Percentiles rank a stretch among this genome's conserved stretches.
These are phyloP conservation scores for Durio zibethinus DNA, from an alignment of 345 rosid species.

Conservation along the genomic window DNA sequence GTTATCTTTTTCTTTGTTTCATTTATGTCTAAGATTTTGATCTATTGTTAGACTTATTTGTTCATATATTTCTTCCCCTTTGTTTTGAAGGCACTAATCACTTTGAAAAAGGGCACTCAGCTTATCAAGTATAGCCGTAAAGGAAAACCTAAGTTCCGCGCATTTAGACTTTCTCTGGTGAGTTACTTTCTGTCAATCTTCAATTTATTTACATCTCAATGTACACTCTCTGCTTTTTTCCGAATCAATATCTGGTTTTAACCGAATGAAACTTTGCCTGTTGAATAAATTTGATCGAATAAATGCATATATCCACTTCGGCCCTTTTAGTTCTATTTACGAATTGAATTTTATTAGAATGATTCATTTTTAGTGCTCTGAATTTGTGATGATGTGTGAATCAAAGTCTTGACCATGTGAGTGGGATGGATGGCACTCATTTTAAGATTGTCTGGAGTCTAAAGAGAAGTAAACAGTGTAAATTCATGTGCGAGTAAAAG, in stretches of 20 bases:
- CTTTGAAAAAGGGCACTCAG: constrained; percentile 82
- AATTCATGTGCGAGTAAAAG: too few relatives aligned
- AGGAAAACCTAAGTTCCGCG: constrained; percentile 90
- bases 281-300: neutral
- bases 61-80: neutral
- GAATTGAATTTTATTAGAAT: neutral
- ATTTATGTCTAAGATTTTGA: neutral
- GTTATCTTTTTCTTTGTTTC: neutral
- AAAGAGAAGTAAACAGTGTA: too few relatives aligned
- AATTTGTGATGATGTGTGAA: neutral
- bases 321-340: neutral
- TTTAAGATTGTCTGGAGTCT: neutral
- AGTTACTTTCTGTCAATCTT: constrained; percentile 22
- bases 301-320: neutral
- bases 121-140: constrained; percentile 88
- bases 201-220: neutral
- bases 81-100: constrained; percentile 67
- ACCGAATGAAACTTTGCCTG: neutral
- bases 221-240: neutral
- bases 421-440: neutral
- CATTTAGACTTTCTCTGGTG: constrained; percentile 70
- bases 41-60: neutral
- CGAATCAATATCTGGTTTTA: neutral
- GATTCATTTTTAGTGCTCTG: too few relatives aligned
- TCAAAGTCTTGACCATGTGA: neutral